A percentile compares a stretch with the other conserved stretches of the same genome.
Evolutionary conservation across 495 filamentous ascomycete species (phyloP).

Genomic region (Xylaria sp.): DNA sequence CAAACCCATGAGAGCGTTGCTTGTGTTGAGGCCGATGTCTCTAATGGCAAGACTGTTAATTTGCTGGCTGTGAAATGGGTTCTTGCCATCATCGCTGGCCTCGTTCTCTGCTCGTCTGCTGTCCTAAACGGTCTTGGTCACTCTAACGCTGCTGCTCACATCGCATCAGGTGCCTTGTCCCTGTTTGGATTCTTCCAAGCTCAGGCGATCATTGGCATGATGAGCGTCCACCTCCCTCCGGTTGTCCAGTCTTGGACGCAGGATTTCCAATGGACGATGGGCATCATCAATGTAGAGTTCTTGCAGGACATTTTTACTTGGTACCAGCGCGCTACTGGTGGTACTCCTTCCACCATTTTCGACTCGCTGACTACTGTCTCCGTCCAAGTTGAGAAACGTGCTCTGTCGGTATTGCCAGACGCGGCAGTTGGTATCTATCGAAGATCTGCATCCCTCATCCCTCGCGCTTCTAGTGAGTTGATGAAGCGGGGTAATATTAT

Average conservation of each 20-base stretch:
- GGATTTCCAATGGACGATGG: constrained; percentile 99
- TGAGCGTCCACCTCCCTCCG: constrained; percentile 82
- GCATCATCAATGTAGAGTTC: constrained; percentile 88
- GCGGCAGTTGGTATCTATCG: constrained; percentile 50
- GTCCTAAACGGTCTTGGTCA: constrained; percentile 83
- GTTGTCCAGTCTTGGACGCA: constrained; percentile 95
- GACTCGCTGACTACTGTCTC: constrained; percentile 76
- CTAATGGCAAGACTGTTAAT: constrained; percentile 93
- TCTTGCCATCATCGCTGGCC: constrained; percentile 83
- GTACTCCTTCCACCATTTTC: constrained; percentile 81
- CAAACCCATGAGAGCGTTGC: constrained; percentile 68
- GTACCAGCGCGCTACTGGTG: constrained; percentile 95
- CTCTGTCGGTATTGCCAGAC: constrained; percentile 56
- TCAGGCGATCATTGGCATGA: constrained; percentile 94
- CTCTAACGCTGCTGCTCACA: constrained; percentile 96
- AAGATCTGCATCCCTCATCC: constrained; percentile 56
- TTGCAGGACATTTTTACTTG: constrained; percentile 89
- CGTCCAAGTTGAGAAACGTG: constrained; percentile 79
- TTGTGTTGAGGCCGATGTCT: constrained; percentile 87
- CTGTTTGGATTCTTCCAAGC: constrained; percentile 96
- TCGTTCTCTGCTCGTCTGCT: constrained; percentile 83
- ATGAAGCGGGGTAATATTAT: constrained; percentile 55
- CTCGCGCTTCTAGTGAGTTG: constrained; percentile 46
- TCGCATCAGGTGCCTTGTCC: constrained; percentile 90
- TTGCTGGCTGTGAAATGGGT: constrained; percentile 88